These are phyloP conservation scores for Emmonsiellopsis sp. DNA, from an alignment of 2,329 filamentous ascomycete species.

Conservation along the genomic window DNA sequence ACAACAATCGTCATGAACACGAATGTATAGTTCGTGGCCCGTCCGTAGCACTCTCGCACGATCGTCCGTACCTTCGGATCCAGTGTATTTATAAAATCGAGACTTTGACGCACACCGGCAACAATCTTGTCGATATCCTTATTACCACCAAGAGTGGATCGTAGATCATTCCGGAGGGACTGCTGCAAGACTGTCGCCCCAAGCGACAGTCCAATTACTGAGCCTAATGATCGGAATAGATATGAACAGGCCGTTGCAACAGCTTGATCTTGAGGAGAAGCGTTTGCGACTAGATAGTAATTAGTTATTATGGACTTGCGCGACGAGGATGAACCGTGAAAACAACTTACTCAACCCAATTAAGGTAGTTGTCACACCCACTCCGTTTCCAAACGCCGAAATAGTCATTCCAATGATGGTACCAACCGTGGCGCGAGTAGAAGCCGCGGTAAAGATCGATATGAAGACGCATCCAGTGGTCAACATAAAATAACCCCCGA, in stretches of 20 bases:
- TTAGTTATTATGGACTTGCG: background rate
- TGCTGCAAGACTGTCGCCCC: constrained; percentile 65
- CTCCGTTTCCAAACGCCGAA: constrained; percentile 46
- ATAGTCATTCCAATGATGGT: constrained; percentile 51
- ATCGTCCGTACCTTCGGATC: constrained; percentile 50
- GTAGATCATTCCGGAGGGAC: constrained; percentile 50
- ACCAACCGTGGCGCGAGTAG: constrained; percentile 40
- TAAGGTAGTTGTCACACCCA: constrained; percentile 62
- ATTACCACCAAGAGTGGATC: constrained; percentile 44
- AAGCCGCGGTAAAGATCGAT: constrained; percentile 48
- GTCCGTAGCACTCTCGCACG: constrained; percentile 59
- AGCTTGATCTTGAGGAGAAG: constrained; percentile 57
- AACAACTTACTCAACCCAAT: constrained; percentile 51
- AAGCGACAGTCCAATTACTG: constrained; percentile 58
- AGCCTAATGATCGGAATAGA: constrained; percentile 66
- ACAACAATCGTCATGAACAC: constrained; percentile 43
- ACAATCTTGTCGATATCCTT: constrained; percentile 58
- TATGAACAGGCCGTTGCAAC: constrained; percentile 72
- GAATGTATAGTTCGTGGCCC: constrained; percentile 45
- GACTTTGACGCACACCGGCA: constrained; percentile 57
- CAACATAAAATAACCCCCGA: constrained; percentile 46
- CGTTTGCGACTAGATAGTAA: constrained; percentile 51
- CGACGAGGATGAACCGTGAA: background rate
- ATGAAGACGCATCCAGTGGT: constrained; percentile 48
- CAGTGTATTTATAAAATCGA: constrained; percentile 59